Evolutionary conservation across 1,284 basidiomycete species (phyloP), one percentile per base, ranked within the genome.

Genomic region (Trichosporon asahii): DNA sequence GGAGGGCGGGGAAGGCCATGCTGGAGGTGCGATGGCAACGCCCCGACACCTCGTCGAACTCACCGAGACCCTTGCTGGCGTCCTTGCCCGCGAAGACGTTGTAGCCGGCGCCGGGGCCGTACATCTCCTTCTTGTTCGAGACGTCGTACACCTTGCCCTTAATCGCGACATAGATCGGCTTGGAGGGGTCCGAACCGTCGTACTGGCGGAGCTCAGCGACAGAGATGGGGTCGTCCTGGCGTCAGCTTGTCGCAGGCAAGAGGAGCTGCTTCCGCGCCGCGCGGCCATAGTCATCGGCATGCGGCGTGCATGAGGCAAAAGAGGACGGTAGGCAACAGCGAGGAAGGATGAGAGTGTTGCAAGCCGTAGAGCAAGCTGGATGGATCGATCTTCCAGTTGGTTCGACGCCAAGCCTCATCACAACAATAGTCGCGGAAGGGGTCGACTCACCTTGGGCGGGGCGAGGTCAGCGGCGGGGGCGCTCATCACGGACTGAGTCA

Each of bases 21-120:
- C 31, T 4, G 31, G 31, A 5, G 37, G 14, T 40, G 37, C n/a
- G n/a, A n/a, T n/a, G n/a, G n/a, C n/a, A n/a, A n/a, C n/a, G n/a
- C n/a, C n/a, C n/a, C n/a, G n/a, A n/a, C 31, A 6, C 11, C 31
- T 33, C 6, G 37, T n/a, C 35, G 35, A 14, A 77, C 82, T 74
- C 87, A 90, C 93, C 93, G 1, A 95, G 85, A 0, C 90, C 93
- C 73, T 86, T 88, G 35, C 91, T 92, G 0, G 89, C 96, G 77
- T 98, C 96, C 84, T 94, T 97, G 60, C 95, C 95, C 11, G 95
- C 87, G 76, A 88, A 88, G 67, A 72, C 70, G 67, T 84, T 78
- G 77, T 86, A 87, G 33, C 82, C 79, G 27, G 72, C 76, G 3
- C 84, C 84, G 12, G 77, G 77, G 2, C 83, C 83, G 73, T 85